These are phyloP conservation scores for Lineolata rhizophorae DNA, from an alignment of 495 filamentous ascomycete species.

Conservation along the genomic window DNA sequence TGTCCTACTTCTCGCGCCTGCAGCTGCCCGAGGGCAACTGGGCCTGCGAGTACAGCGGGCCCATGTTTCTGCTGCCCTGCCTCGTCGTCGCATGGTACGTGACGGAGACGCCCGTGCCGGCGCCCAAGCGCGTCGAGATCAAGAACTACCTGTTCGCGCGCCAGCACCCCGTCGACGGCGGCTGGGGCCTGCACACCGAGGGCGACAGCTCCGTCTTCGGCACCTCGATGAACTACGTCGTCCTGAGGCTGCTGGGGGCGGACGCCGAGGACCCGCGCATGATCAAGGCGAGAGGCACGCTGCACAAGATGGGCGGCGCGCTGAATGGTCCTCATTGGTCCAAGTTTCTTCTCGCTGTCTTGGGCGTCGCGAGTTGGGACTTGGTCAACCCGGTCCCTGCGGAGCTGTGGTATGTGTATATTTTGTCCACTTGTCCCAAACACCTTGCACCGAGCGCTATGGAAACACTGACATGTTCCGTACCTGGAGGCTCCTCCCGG, in stretches of 20 bases:
- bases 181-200: conserved; percentile 94
- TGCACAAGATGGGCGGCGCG: conserved; percentile 76
- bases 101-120: conserved; percentile 72
- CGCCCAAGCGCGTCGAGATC: conserved; percentile 66
- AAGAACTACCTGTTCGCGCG: conserved; percentile 81
- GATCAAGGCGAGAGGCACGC: conserved; percentile 61
- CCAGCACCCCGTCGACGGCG: conserved; percentile 71
- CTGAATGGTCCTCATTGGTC: conserved; percentile 78
- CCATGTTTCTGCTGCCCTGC: conserved; percentile 71
- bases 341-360: conserved; percentile 73
- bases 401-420: conserved; percentile 49
- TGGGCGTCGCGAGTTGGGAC: conserved; percentile 75
- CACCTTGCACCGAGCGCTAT: too few species aligned
- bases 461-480: background rate
- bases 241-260: conserved; percentile 69
- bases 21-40: conserved; percentile 81
- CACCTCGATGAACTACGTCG: conserved; percentile 74
- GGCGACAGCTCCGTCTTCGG: conserved; percentile 86
- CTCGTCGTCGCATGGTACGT: conserved; percentile 75
- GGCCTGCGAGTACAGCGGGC: conserved; percentile 91
- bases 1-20: conserved; percentile 75
- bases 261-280: conserved; percentile 66
- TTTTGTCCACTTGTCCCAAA: background rate
- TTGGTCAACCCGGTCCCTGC: conserved; percentile 85
- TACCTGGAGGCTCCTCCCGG: conserved; percentile 46